Evolutionary conservation across 495 filamentous ascomycete species (phyloP).

Genomic region (Penicillium arizonense): DNA sequence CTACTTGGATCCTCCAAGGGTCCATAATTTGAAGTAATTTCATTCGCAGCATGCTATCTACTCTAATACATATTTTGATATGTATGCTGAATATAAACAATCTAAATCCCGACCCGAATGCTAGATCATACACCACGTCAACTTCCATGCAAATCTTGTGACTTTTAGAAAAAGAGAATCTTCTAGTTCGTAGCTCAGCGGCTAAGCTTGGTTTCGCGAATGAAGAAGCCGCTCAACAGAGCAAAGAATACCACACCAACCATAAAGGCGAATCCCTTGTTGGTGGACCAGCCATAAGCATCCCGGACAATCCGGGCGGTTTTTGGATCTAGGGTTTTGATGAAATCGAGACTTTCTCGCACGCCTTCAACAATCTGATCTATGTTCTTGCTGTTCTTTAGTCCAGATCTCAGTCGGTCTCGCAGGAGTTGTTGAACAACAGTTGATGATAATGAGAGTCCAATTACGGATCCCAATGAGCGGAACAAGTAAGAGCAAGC

Average conservation of each 20-base stretch:
- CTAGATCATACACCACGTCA: background rate
- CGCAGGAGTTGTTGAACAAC: conserved; percentile 72
- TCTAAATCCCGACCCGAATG: background rate
- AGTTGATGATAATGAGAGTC: conserved; percentile 67
- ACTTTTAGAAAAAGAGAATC: background rate
- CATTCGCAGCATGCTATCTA: background rate
- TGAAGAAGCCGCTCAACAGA: conserved; percentile 44
- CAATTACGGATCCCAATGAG: conserved; percentile 73
- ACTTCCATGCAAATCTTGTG: background rate
- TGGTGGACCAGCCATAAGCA: conserved; percentile 62
- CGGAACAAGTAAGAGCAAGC: conserved; percentile 88
- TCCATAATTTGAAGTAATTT: background rate
- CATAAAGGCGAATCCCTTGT: conserved; percentile 47
- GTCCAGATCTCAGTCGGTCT: conserved; percentile 46
- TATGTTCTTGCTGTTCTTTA: conserved; percentile 59
- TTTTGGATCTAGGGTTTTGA: conserved; percentile 62
- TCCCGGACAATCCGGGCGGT: conserved; percentile 60
- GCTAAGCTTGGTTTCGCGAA: conserved; percentile 40
- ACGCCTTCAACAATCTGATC: conserved; percentile 70
- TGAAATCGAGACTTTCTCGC: conserved; percentile 69
- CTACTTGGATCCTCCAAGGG: too few relatives aligned
- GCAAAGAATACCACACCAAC: conserved; percentile 44
- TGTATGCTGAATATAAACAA: background rate
- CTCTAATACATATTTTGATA: background rate
- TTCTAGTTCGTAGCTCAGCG: conserved; percentile 16